These are phyloP conservation scores for Plasmodium gallinaceum DNA, from an alignment of 169 alveolate genomes.

Conservation along the genomic window DNA sequence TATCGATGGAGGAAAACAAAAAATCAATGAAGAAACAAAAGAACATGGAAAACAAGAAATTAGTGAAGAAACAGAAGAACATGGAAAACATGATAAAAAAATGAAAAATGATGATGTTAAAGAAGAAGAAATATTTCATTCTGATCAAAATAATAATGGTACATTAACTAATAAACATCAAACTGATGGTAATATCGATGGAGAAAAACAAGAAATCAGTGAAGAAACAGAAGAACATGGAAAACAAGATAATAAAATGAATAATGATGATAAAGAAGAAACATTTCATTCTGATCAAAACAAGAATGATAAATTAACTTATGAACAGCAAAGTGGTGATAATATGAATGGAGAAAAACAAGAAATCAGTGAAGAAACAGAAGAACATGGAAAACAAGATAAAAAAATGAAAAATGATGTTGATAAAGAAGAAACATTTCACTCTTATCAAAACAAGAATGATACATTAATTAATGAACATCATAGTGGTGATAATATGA, in stretches of 20 bases:
- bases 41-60: too few relatives aligned
- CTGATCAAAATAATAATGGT: too few relatives aligned
- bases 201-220: not conserved
- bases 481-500: too few relatives aligned
- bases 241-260: not conserved
- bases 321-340: conserved; percentile 8
- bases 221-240: not conserved
- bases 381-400: not conserved
- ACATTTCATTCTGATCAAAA: too few relatives aligned
- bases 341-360: not conserved
- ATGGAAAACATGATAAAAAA: too few relatives aligned
- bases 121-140: too few relatives aligned
- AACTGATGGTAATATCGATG: too few relatives aligned
- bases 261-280: not conserved
- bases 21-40: too few relatives aligned
- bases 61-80: too few relatives aligned
- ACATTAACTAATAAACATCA: too few relatives aligned
- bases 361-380: not conserved
- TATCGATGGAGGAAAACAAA: not conserved
- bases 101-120: not conserved
- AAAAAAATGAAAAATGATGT: not conserved
- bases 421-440: not conserved
- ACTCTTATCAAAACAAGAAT: too few relatives aligned
- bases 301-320: not conserved
- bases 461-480: too few relatives aligned